These are phyloP conservation scores for Entonaema liquescens DNA, from an alignment of 495 filamentous ascomycete genomes.

Conservation along the genomic window DNA sequence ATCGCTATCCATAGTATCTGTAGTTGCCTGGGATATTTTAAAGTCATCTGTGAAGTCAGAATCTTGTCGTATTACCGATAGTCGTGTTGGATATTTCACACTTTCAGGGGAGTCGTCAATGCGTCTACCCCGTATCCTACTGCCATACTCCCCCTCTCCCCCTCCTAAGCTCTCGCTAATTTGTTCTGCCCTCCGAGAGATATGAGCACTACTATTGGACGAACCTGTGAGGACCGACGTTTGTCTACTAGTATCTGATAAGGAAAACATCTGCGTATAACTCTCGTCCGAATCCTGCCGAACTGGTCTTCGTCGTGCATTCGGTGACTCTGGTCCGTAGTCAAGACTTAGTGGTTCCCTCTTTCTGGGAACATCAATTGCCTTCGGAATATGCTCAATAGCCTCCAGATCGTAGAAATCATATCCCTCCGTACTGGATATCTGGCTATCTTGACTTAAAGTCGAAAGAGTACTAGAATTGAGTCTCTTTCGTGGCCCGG, in stretches of 20 bases:
- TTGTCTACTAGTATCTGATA: constrained; percentile 69
- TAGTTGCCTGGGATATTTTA: constrained; percentile 56
- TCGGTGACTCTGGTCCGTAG: constrained; percentile 44
- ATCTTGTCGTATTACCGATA: constrained; percentile 43
- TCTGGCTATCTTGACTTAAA: constrained; percentile 51
- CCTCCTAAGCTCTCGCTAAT: constrained; percentile 34
- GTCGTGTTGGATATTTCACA: constrained; percentile 30
- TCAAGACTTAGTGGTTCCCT: constrained; percentile 45
- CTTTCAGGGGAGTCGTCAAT: constrained; percentile 46
- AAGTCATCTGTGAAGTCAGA: constrained; percentile 55
- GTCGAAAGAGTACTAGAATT: constrained; percentile 57
- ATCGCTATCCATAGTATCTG: constrained; percentile 49
- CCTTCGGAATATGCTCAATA: constrained; percentile 52
- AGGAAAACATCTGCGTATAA: constrained; percentile 79
- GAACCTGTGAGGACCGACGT: constrained; percentile 51
- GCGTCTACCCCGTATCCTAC: constrained; percentile 49
- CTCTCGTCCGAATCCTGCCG: constrained; percentile 82
- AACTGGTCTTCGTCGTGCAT: constrained; percentile 50
- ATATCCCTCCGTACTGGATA: constrained; percentile 62
- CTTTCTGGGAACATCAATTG: constrained; percentile 52
- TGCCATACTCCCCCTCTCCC: constrained; percentile 46
- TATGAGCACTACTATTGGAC: constrained; percentile 44
- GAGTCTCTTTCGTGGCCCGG: constrained; percentile 49
- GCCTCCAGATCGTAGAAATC: constrained; percentile 66
- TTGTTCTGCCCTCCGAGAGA: constrained; percentile 31